Base-by-base conservation (phyloP, 2,329 filamentous ascomycete species). In the Trematosphaeria pertusa region DNA sequence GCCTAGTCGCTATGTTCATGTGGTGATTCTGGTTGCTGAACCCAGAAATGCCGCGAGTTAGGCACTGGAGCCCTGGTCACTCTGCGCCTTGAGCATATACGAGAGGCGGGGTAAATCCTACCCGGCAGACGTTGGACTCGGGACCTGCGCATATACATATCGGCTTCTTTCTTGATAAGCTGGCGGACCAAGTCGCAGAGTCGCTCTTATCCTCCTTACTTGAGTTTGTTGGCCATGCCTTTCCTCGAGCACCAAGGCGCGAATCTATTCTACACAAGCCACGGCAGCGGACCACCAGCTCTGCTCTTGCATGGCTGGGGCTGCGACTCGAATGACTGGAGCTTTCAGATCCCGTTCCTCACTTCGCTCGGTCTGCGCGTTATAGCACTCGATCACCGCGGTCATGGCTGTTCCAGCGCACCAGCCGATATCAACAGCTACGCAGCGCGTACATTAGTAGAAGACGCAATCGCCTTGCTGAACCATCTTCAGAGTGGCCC, bases 251-350 rank as follows among this genome's bases (percentile, higher is more conserved):
- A 43, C 43, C 22, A 35, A n/a, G 15, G 35, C n/a, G 31, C 52
- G 6, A 33, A 28, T 12, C 51, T 61, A 49, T 49, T 51, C 48
- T 50, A 66, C 69, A 43, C 85, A 85, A 41, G 69, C 64, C 21
- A 48, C n/a, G 50, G 52, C 12, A 34, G 75, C 91, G 52, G 88
- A 82, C 49, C 88, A 87, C 34, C 87, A 89, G 69, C 89, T 91
- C 64, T 94, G 89, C 72, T 92, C 91, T 70, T 87, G 86, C 10
- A 85, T 86, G 42, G 79, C 81, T 36, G 80, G 83, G 14, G 74
- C 43, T 59, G 58, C 47, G 50, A 56, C 31, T 50, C 46, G 8
- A 43, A 55, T 22, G 58, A 61, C 46, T 62, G 50, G 55, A 49
- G 32, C 42, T 57, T 40, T 35, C 56, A 61, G 41, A 53, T 56